Evolutionary conservation across 352 stramenopile genomes (phyloP).

Genomic region (Phytophthora macrochlamydospora): DNA sequence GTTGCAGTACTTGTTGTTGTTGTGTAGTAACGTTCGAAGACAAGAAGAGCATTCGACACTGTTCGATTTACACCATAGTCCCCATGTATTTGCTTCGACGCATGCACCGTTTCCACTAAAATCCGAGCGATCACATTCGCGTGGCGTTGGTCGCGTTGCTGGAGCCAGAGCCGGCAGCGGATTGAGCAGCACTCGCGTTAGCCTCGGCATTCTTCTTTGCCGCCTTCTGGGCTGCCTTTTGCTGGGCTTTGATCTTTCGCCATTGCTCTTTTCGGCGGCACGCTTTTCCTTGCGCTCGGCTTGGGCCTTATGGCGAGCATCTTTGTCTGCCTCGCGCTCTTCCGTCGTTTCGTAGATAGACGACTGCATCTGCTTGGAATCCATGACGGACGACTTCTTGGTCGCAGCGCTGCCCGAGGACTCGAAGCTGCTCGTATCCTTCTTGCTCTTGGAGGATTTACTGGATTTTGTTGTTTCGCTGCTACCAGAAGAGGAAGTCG

Average conservation of each 20-base stretch:
- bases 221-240: slow-evolving; percentile 29
- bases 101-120: slow-evolving; percentile 16
- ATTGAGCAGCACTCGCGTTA: slow-evolving; percentile 25
- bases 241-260: slow-evolving; percentile 32
- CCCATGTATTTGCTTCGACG: slow-evolving; percentile 3
- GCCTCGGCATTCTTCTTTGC: slow-evolving; percentile 24
- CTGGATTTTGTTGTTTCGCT: slow-evolving; percentile 9
- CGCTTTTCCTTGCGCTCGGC: slow-evolving; percentile 28
- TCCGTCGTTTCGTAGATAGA: slow-evolving; percentile 15
- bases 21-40: neutral
- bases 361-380: slow-evolving; percentile 11
- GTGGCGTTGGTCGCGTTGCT: slow-evolving; percentile 27
- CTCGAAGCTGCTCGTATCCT: slow-evolving; percentile 3
- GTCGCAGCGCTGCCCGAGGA: slow-evolving; percentile 11
- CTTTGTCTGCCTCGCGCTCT: slow-evolving; percentile 23
- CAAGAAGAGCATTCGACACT: slow-evolving; percentile 9
- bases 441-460: neutral
- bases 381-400: slow-evolving; percentile 4
- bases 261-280: slow-evolving; percentile 21
- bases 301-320: slow-evolving; percentile 30
- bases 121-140: slow-evolving; percentile 7
- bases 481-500: no score
- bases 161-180: slow-evolving; percentile 7
- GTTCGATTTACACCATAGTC: slow-evolving; percentile 13
- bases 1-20: no score